These are phyloP conservation scores for Tulasnella sp. DNA, from an alignment of 768 basidiomycete species.

Conservation along the genomic window DNA sequence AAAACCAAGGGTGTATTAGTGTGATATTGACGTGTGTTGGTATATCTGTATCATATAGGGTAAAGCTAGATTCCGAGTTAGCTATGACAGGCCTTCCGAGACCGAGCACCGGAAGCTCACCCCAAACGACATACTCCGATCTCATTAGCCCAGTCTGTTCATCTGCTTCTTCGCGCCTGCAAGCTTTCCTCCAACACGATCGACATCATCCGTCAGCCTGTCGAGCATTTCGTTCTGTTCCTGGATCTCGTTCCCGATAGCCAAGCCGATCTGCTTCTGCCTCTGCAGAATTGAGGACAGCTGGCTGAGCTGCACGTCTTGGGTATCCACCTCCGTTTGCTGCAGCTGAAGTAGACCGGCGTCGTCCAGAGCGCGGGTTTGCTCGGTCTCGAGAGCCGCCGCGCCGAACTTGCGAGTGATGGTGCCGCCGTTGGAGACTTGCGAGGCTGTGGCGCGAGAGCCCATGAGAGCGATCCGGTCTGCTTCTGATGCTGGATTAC, in stretches of 20 bases:
- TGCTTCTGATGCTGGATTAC: constrained; percentile 37
- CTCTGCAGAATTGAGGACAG: constrained; percentile 72
- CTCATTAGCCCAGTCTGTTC: constrained; percentile 51
- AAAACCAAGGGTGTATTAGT: not conserved
- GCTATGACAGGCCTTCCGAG: not conserved
- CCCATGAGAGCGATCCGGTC: constrained; percentile 60
- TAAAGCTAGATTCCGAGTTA: not conserved
- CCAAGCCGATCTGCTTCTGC: constrained; percentile 76
- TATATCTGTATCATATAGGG: not conserved
- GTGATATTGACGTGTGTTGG: not conserved
- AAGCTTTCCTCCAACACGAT: constrained; percentile 66
- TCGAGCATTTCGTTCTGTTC: constrained; percentile 82
- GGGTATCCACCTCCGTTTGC: constrained; percentile 65
- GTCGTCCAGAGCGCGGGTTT: constrained; percentile 81
- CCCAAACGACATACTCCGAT: not conserved
- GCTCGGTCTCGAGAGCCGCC: constrained; percentile 62
- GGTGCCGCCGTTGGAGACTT: constrained; percentile 20
- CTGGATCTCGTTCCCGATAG: constrained; percentile 71
- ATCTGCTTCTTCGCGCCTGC: constrained; percentile 69
- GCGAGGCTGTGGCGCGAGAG: constrained; percentile 23
- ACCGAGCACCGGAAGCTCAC: not conserved
- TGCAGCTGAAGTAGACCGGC: constrained; percentile 71
- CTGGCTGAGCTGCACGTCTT: constrained; percentile 71
- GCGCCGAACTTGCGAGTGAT: constrained; percentile 71
- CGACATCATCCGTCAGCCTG: constrained; percentile 62